Evolutionary conservation across 2,329 filamentous ascomycete genomes (phyloP), one percentile per base, ranked within the genome.

Genomic region (Arthroderma sp.): DNA sequence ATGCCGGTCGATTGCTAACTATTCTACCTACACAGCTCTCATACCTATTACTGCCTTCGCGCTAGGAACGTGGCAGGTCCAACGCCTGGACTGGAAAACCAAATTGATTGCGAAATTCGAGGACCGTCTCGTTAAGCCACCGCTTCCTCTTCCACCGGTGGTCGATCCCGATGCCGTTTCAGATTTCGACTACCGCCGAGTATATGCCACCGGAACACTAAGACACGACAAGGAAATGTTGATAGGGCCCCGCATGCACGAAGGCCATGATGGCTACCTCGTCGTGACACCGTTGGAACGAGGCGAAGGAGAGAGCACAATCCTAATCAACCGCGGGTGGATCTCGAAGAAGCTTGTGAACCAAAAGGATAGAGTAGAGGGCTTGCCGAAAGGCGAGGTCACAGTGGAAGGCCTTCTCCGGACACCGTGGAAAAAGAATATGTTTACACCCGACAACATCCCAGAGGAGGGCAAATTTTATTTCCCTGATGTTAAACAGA

Each of bases 151-250:
- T 0, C 91, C 91, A 3, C 81, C 86, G 2, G 75, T 77, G 44
- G 73, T 98, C 51, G 87, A 96, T 60, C 82, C 86, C 0, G 68
- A 72, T n/a, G 86, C 82, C 6, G 74, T 95, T 53, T 70, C 78
- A 53, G 86, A 94, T 33, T 98, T 98, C 62, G 89, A 98, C 63
- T 95, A 89, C 68, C 77, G 91, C 49, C 77, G 86, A 45, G 84
- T 98, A 41, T 75, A 77, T 50, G 82, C 86, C 7, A 77, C 70
- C 0, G 91, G 91, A 6, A 69, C 65, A 45, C 80, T 86, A 54
- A 71, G 83, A 34, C 91, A 98, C 65, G 88, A 95, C 60, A 78
- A 84, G 61, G 91, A 98, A 70, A 98, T 98, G 88, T 72, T 98
- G 43, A 80, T 98, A 48, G 91, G 91, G 1, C 91, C 91, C 46